These are phyloP conservation scores for Prunus mira DNA, from an alignment of 306 rosid species.

Conservation along the genomic window DNA sequence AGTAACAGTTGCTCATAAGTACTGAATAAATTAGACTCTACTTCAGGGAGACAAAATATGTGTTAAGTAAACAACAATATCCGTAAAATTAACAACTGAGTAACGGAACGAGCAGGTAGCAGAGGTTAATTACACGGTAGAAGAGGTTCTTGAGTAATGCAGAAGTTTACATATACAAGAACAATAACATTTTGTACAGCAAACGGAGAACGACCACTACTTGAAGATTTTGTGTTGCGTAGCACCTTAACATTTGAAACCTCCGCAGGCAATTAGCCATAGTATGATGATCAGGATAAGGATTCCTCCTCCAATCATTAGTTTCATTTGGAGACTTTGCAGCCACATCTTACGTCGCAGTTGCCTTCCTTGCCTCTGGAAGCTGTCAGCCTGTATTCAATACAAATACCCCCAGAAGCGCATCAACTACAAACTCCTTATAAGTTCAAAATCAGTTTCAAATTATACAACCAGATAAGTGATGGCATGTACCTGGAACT, in stretches of 20 bases:
- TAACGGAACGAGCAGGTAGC: slow-evolving; percentile 1
- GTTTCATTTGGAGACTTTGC: slow-evolving; percentile 88
- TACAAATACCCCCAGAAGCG: not conserved
- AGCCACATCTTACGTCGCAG: slow-evolving; percentile 96
- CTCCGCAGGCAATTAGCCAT: slow-evolving; percentile 84
- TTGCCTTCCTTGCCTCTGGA: slow-evolving; percentile 97
- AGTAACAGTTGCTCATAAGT: not conserved
- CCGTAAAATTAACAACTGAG: not conserved
- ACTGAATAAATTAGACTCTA: not conserved
- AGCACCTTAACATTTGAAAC: slow-evolving; percentile 71
- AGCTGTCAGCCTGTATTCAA: slow-evolving; percentile 85
- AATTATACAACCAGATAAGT: not conserved
- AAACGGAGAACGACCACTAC: slow-evolving; percentile 16
- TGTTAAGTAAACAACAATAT: not conserved
- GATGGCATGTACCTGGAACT: slow-evolving; percentile 73
- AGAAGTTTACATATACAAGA: slow-evolving; percentile 33
- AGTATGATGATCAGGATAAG: slow-evolving; percentile 55
- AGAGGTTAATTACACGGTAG: slow-evolving; percentile 33
- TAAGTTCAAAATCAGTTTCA: not conserved
- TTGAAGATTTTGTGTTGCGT: slow-evolving; percentile 9
- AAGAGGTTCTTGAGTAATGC: slow-evolving; percentile 15
- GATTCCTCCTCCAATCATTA: slow-evolving; percentile 80
- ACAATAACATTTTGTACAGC: slow-evolving; percentile 41
- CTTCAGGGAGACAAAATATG: not conserved
- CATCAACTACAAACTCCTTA: not conserved